phyloP scores from a whole-genome alignment of 2,329 filamentous ascomycete species.

The Botrytis pseudocinerea region DNA sequence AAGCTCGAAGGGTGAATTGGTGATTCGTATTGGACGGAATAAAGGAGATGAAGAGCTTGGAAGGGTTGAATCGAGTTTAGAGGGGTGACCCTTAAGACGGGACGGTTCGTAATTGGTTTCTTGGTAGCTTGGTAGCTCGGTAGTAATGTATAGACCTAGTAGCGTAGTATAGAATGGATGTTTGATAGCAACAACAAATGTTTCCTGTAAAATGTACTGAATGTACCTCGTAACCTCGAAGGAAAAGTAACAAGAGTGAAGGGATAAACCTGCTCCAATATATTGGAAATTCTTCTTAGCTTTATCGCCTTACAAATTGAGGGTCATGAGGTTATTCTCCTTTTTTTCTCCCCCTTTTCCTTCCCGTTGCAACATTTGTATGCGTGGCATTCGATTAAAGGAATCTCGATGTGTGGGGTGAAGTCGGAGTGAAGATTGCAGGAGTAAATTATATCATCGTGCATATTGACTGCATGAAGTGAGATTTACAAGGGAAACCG shows the following conservation, averaged over 20 bases:
- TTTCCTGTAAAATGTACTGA: background rate
- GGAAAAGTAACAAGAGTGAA: background rate
- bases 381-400: constrained; percentile 11
- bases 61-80: background rate
- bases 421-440: background rate
- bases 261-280: background rate
- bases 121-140: background rate
- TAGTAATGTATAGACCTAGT: background rate
- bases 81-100: background rate
- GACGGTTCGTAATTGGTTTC: background rate
- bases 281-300: background rate
- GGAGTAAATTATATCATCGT: background rate
- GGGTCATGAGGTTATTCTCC: constrained; percentile 11
- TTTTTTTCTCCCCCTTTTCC: background rate
- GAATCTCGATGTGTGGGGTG: background rate
- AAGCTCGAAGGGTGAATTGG: constrained; percentile 2
- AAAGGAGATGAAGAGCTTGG: background rate
- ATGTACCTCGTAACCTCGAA: background rate
- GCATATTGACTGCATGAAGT: background rate
- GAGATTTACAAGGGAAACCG: background rate
- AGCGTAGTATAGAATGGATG: background rate
- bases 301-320: constrained; percentile 2
- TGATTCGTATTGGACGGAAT: constrained; percentile 2
- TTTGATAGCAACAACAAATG: background rate
- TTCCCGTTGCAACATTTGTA: background rate